Evolutionary conservation across 306 rosid genomes (phyloP).

Genomic region (Acacia melanoxylon): DNA sequence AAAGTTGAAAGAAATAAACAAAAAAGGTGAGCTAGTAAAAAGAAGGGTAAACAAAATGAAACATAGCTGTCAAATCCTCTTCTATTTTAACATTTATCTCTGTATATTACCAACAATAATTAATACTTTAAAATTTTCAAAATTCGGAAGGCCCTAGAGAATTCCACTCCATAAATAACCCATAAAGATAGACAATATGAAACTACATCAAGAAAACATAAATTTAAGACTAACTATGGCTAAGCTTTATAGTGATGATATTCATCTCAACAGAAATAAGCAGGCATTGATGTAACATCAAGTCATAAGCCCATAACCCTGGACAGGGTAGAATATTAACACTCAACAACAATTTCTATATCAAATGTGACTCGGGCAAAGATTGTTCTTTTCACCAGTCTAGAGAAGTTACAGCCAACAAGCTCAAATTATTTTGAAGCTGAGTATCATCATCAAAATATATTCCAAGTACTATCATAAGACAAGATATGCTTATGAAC

Average conservation of each 20-base stretch:
- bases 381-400: not conserved
- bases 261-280: not conserved
- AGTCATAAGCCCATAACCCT: not conserved
- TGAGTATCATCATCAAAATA: not conserved
- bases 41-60: not conserved
- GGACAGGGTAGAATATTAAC: not conserved
- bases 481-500: not conserved
- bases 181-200: not conserved
- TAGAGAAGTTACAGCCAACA: not conserved
- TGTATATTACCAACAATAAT: not conserved
- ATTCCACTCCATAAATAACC: slow-evolving; percentile 5
- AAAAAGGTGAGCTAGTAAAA: not conserved
- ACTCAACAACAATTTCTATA: not conserved
- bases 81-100: not conserved
- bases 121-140: slow-evolving; percentile 1
- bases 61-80: not conserved
- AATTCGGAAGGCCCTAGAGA: slow-evolving; percentile 5
- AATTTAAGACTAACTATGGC: not conserved
- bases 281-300: not conserved
- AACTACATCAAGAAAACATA: not conserved
- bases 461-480: not conserved
- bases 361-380: not conserved
- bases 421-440: not conserved
- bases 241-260: not conserved
- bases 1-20: not conserved